Evolutionary conservation across 352 stramenopile species (phyloP).

Genomic region (Phytophthora capsici): DNA sequence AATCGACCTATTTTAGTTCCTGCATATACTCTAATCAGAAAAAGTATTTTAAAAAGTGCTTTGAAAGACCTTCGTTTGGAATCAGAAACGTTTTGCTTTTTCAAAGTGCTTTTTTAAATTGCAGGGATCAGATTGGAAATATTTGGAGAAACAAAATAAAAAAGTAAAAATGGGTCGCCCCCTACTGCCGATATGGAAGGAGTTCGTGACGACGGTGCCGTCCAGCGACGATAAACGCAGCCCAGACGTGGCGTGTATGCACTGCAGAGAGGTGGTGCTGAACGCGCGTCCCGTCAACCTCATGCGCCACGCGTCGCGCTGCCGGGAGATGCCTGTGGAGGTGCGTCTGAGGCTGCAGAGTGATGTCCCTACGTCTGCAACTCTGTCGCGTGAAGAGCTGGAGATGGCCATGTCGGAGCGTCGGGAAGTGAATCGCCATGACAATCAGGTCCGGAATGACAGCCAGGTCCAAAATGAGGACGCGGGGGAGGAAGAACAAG

Average conservation of each 20-base stretch:
- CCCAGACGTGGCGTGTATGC: constrained; percentile 30
- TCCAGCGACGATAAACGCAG: constrained; percentile 25
- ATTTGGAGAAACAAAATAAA: not conserved
- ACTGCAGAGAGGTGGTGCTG: constrained; percentile 18
- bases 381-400: constrained; percentile 15
- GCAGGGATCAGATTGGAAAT: no score
- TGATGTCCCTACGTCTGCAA: not conserved
- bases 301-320: constrained; percentile 18
- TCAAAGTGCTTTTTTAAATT: no score
- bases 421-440: not conserved
- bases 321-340: constrained; percentile 16
- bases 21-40: no score
- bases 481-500: constrained; percentile 4
- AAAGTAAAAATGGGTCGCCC: constrained; percentile 42
- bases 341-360: constrained; percentile 10
- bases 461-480: not conserved
- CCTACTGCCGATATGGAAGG: constrained; percentile 36
- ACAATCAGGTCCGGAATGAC: no score
- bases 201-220: constrained; percentile 38
- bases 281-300: constrained; percentile 29
- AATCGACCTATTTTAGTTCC: no score
- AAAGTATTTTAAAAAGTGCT: no score
- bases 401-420: not conserved
- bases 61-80: no score
- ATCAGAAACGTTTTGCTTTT: no score